Base-by-base conservation (phyloP, 225 moss, liverwort and hornwort species). In the Physcomitrellopsis africana region DNA sequence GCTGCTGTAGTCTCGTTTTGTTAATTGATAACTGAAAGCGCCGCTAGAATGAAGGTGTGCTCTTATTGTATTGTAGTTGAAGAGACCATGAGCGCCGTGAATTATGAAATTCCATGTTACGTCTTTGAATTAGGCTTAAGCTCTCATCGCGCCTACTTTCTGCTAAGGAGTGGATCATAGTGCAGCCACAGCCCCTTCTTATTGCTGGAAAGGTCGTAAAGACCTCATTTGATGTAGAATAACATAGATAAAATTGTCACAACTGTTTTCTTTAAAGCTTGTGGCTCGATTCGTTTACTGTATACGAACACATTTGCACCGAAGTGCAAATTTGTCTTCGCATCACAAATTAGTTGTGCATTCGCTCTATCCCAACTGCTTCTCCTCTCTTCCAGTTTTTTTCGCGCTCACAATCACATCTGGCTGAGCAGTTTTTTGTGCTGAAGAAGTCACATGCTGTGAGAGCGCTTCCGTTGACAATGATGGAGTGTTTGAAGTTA, bases 161-260 rank as follows among this genome's bases (percentile, higher is more conserved):
- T 51, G 52, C 54, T 16, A 1, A 37, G 72, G 53, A 6, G 60
- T 45, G 32, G 23, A 11, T 37, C 24, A 51, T 19, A 15, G 8
- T 74, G 32, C 41, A 46, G 53, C 59, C 24, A 69, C 65, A 45
- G 18, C 64, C 46, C 59, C 24, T 55, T 72, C 54, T 22, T 49
- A 17, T 5, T 63, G 68, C 69, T 27, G 42, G 29, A 32, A 10
- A 2, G 32, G 27, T 22, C 26, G 9, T 18, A 19, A 15, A 52
- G 9, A 15, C 20, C 20, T 81, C 10, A 49, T 49, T 49, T 49
- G 11, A 15, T 2, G 49, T 5, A 11, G 49, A 49, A 49, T 11
- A 49, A 49, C 32, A 37, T 37, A 37, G 32, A 37, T 37, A 7
- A 37, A 37, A 37, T 37, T 4, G 32, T 37, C 32, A 4, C 3